Percentiles rank a stretch among this genome's conserved stretches.
Evolutionary conservation across 805 yeast species (phyloP).

Genomic region (Candida vaughaniae): DNA sequence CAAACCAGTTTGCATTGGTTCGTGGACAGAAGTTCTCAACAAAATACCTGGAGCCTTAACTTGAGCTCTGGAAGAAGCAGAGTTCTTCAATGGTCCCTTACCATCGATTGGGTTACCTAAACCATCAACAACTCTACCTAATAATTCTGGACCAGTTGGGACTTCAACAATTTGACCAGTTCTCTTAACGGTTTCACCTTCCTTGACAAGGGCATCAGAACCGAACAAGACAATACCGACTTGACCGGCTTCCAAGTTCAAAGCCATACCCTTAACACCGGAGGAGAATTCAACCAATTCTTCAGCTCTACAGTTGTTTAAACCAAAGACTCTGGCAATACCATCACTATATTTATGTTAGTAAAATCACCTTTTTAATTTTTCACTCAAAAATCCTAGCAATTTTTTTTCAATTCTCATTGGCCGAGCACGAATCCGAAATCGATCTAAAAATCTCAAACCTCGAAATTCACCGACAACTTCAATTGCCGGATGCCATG

Average conservation of each 20-base stretch:
- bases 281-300: conserved; percentile 99
- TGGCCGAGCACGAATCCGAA: conserved; percentile 15
- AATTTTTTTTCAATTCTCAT: conserved; percentile 9
- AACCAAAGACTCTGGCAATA: conserved; percentile 99
- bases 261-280: conserved; percentile 99
- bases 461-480: neutral
- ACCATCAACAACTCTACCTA: conserved; percentile 99
- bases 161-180: conserved; percentile 99
- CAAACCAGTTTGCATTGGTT: conserved; percentile 99
- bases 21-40: conserved; percentile 97
- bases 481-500: neutral
- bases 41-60: conserved; percentile 99
- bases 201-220: conserved; percentile 97
- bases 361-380: conserved; percentile 30
- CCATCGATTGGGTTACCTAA: conserved; percentile 99
- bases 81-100: conserved; percentile 95
- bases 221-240: conserved; percentile 99
- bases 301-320: conserved; percentile 99
- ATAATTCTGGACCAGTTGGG: conserved; percentile 96
- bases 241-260: conserved; percentile 99
- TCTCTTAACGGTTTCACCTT: conserved; percentile 99
- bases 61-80: conserved; percentile 90
- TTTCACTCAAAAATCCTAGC: neutral
- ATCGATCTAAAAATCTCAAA: neutral
- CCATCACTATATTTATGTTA: conserved; percentile 77